Evolutionary conservation across 495 filamentous ascomycete genomes (phyloP).

Genomic region (Aspergillus olivimuriae): DNA sequence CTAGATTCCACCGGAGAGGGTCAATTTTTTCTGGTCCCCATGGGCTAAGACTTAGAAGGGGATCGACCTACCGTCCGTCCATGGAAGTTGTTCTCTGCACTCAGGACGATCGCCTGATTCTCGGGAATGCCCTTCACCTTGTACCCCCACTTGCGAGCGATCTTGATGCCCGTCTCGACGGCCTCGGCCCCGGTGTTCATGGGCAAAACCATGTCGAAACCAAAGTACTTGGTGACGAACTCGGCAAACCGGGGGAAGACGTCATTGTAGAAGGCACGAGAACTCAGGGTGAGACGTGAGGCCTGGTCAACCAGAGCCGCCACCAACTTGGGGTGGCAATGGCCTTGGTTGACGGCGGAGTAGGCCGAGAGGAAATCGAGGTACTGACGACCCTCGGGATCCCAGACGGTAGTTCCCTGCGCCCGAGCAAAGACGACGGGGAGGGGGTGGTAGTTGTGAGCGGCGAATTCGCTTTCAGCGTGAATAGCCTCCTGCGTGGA

Average conservation of each 20-base stretch:
- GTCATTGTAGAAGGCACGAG: constrained; percentile 97
- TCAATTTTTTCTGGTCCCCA: not conserved
- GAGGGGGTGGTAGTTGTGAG: constrained; percentile 98
- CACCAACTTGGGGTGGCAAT: constrained; percentile 95
- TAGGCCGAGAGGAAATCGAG: constrained; percentile 98
- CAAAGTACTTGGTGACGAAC: constrained; percentile 81
- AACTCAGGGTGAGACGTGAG: constrained; percentile 83
- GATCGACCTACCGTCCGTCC: constrained; percentile 70
- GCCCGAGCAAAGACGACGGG: constrained; percentile 85
- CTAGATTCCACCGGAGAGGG: constrained; percentile 41
- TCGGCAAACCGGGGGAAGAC: constrained; percentile 96
- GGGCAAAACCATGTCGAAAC: constrained; percentile 97
- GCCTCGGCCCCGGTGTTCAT: constrained; percentile 99
- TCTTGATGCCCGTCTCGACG: constrained; percentile 97
- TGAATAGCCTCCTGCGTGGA: constrained; percentile 75
- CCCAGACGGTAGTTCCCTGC: constrained; percentile 84
- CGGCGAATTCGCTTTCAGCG: constrained; percentile 76
- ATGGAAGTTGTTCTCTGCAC: constrained; percentile 90
- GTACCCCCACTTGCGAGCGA: constrained; percentile 98
- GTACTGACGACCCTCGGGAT: constrained; percentile 94
- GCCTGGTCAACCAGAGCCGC: constrained; percentile 88
- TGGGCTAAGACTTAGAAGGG: constrained; percentile 12
- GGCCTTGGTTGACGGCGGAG: constrained; percentile 96
- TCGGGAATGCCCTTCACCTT: constrained; percentile 88
- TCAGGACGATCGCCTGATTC: constrained; percentile 78